These are phyloP conservation scores for Lactarius tabidus DNA, from an alignment of 768 basidiomycete genomes.

Conservation along the genomic window DNA sequence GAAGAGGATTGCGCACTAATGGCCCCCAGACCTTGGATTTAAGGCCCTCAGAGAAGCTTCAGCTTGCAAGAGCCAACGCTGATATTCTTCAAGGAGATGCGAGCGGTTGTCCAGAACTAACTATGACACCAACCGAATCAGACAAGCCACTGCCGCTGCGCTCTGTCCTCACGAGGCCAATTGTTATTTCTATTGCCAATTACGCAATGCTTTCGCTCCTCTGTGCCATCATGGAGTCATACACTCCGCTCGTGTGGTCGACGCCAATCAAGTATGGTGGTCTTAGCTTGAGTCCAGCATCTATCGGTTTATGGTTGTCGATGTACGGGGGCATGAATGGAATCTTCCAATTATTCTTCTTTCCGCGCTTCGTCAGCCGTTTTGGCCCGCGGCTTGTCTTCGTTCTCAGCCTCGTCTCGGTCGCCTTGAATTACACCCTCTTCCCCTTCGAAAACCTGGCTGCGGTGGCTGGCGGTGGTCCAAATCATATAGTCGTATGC, in stretches of 20 bases:
- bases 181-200: conserved; percentile 41
- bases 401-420: conserved; percentile 26
- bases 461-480: background rate
- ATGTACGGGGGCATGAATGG: conserved; percentile 36
- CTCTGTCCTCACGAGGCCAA: conserved; percentile 17
- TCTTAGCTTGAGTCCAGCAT: conserved; percentile 35
- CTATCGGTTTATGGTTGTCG: conserved; percentile 37
- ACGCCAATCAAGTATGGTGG: conserved; percentile 28
- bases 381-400: conserved; percentile 37
- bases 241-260: conserved; percentile 44
- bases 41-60: background rate
- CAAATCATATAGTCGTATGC: background rate
- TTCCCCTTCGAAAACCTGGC: conserved; percentile 29
- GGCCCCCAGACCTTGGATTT: background rate
- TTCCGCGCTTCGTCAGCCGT: conserved; percentile 34
- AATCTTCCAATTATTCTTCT: conserved; percentile 37
- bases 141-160: conserved; percentile 33
- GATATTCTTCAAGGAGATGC: background rate
- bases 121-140: background rate
- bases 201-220: conserved; percentile 43
- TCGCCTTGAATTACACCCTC: conserved; percentile 26
- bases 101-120: background rate
- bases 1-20: background rate
- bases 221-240: conserved; percentile 37
- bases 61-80: background rate